Evolutionary conservation across 257 asterid genomes (phyloP), one percentile per base, ranked within the genome.

Genomic region (Capsicum chinense): DNA sequence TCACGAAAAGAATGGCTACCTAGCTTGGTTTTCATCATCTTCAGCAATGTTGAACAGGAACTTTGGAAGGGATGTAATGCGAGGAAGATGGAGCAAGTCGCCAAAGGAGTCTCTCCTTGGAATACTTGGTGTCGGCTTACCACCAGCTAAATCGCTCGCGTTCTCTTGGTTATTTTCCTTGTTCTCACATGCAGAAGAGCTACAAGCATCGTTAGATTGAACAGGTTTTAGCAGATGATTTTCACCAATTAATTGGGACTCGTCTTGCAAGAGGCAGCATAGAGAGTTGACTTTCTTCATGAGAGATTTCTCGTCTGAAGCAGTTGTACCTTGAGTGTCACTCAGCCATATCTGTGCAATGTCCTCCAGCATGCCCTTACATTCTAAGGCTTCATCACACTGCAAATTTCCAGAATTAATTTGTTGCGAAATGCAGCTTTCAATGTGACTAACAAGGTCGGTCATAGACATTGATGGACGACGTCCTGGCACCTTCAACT

Each of bases 241-340:
- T 48, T 87, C 92, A 81, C 83, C 89, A 17, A 86, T 87, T 78
- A 64, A 85, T 79, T 85, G 89, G 60, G 89, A 67, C 62, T 80
- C 66, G 78, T 92, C 95, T 84, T 91, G 96, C 79, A 94, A 83
- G 80, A 21, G 89, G 88, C 89, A 88, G 87, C 90, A 89, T 39
- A 95, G 97, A 35, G 98, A 95, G 56, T 94, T 87, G 68, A 95
- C 98, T 88, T 89, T 91, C 85, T 91, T 95, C 98, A 95, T 91
- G 26, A 95, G 91, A 50, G 93, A 92, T 66, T 84, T 91, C 85
- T 95, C 99, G 79, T 93, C 99, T 82, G 95, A 88, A 42, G 89
- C 90, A 4, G 90, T 62, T n/a, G 91, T 69, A 47, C 62, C 79
- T 64, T 90, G 92, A 19, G 89, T 86, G 87, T 95, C 98, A 50